Base-by-base conservation (phyloP, 2,329 filamentous ascomycete species). In the Uncinocarpus reesii region DNA sequence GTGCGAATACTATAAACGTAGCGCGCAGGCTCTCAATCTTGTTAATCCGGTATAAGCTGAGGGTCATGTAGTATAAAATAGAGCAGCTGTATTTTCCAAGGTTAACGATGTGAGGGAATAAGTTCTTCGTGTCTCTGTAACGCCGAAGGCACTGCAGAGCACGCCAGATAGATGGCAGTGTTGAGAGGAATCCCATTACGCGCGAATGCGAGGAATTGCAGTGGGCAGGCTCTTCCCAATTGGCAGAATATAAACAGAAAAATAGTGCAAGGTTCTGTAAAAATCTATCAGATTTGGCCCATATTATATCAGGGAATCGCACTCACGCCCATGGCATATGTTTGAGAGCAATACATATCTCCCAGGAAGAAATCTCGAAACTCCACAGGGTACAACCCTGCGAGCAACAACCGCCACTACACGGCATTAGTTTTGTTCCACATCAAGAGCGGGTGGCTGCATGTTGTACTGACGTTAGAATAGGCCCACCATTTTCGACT, bases 281-380 rank as follows among this genome's bases (percentile, higher is more conserved):
- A 32, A n/a, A n/a, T n/a, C 7, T 20, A 47, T 66, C 42, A 66
- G 60, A 34, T 10, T n/a, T 5, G 11, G 35, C 41, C 46, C 52
- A 42, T 28, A 35, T 16, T 43, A 28, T 11, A 7, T 10, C 6
- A 20, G 18, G n/a, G 4, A 32, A 24, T 35, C n/a, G n/a, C n/a
- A 78, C 84, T 71, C 74, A 90, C 86, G 52, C 86, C 83, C 66
- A 86, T 86, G 13, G 83, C 78, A 65, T 98, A 98, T 4, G 89
- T 94, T 48, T 94, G 73, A 2, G 92, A 96, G 66, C 90, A 96
- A 65, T 94, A 95, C 74, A 96, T 95, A 63, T 98, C 92, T 45
- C 92, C 92, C 0, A 96, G 76, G 66, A 95, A 96, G 69, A 98
- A 96, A 66, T 98, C 92, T 50, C 89, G 80, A 64, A 96, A 98